A percentile compares a stretch with the other conserved stretches of the same genome.
Evolutionary conservation across 495 filamentous ascomycete species (phyloP).

Genomic region (Amorphotheca resinae): DNA sequence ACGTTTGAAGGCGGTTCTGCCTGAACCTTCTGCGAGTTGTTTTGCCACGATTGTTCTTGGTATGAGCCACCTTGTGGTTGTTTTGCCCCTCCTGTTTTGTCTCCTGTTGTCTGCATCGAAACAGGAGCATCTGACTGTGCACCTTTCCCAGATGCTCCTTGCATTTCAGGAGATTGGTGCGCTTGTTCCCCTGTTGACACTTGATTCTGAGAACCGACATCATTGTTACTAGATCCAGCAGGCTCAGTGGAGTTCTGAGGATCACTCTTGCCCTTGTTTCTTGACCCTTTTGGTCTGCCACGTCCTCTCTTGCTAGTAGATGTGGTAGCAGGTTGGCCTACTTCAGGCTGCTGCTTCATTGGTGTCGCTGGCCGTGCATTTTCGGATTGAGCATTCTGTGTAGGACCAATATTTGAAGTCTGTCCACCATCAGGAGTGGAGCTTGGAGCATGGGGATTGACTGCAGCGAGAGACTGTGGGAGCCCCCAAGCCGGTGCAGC

Average conservation of each 20-base stretch:
- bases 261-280: conserved; percentile 16
- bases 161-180: conserved; percentile 4
- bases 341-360: conserved; percentile 4
- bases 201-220: conserved; percentile 3
- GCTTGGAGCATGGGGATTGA: conserved; percentile 12
- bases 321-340: conserved; percentile 1
- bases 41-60: conserved; percentile 13
- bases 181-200: not conserved
- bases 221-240: not conserved
- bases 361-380: conserved; percentile 5
- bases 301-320: conserved; percentile 15
- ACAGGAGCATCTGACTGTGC: conserved; percentile 3
- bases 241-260: conserved; percentile 3
- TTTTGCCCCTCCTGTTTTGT: conserved; percentile 6
- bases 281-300: conserved; percentile 21
- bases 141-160: not conserved
- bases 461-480: conserved; percentile 12
- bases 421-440: conserved; percentile 6
- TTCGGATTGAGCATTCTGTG: conserved; percentile 5
- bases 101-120: conserved; percentile 1
- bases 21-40: conserved; percentile 2
- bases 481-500: conserved; percentile 20
- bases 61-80: conserved; percentile 6
- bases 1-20: not conserved
- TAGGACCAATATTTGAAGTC: conserved; percentile 4